Evolutionary conservation across 163 green algal genomes (phyloP).

Genomic region (Scenedesmus sp.): DNA sequence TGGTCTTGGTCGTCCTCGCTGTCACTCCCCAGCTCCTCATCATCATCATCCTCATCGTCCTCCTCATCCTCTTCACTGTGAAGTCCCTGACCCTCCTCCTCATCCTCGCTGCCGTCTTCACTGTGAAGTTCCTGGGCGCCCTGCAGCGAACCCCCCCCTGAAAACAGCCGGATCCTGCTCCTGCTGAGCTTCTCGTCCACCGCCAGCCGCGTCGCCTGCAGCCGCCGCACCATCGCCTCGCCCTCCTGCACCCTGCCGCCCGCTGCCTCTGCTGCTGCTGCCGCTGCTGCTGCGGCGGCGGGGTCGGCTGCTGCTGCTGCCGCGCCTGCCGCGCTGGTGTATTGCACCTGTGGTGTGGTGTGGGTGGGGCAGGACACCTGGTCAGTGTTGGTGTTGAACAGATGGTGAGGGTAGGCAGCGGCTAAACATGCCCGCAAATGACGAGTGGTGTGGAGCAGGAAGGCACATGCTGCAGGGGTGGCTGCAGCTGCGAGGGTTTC

Average conservation of each 20-base stretch:
- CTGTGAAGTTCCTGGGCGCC: neutral
- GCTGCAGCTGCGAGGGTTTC: too few species aligned
- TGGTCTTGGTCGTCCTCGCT: conserved; percentile 57
- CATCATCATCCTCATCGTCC: conserved; percentile 52
- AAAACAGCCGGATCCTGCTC: conserved; percentile 77
- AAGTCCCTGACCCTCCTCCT: conserved; percentile 49
- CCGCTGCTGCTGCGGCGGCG: conserved; percentile 34
- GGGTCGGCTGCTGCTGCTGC: conserved; percentile 11
- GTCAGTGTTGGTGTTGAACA: too few species aligned
- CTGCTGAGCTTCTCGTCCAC: conserved; percentile 86
- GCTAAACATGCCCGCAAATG: too few species aligned
- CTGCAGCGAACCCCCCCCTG: conserved; percentile 20
- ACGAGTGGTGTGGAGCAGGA: too few species aligned
- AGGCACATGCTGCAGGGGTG: too few species aligned
- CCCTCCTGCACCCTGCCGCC: conserved; percentile 68
- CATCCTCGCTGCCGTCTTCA: conserved; percentile 42
- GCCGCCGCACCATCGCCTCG: conserved; percentile 87
- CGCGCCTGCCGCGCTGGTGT: conserved; percentile 54
- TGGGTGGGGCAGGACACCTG: too few species aligned
- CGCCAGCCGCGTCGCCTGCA: conserved; percentile 66
- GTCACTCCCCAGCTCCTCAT: conserved; percentile 56
- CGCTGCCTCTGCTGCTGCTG: neutral
- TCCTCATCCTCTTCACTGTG: conserved; percentile 50
- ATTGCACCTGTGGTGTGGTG: conserved; percentile 87
- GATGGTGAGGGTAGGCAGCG: too few species aligned